phyloP scores from a whole-genome alignment of 2,329 filamentous ascomycete species.

The Magnaporthiopsis rhizophila region DNA sequence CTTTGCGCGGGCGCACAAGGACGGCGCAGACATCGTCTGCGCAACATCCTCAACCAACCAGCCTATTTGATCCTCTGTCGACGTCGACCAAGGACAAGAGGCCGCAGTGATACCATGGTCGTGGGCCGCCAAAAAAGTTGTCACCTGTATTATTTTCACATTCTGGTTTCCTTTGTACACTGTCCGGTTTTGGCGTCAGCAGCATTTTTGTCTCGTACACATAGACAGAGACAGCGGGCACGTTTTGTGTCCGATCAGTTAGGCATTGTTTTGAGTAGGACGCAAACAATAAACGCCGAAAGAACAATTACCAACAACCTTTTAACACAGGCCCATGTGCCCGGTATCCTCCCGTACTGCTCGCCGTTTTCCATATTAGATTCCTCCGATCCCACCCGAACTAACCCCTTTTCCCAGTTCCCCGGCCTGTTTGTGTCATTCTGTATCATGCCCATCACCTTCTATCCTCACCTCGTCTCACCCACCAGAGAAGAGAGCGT shows the following conservation, averaged over 20 bases:
- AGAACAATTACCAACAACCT: not conserved
- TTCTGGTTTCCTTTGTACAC: not conserved
- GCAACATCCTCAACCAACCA: not conserved
- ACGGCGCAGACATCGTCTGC: not conserved
- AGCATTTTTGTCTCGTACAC: not conserved
- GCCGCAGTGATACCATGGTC: not conserved
- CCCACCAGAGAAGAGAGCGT: not conserved
- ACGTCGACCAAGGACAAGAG: not conserved
- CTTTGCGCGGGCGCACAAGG: not conserved
- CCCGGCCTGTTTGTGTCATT: not conserved
- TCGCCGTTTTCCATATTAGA: not conserved
- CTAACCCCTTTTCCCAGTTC: not conserved
- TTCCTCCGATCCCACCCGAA: not conserved
- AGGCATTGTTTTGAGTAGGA: not conserved
- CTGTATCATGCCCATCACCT: not conserved
- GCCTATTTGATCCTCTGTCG: not conserved
- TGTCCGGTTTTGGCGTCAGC: not conserved
- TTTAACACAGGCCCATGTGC: not conserved
- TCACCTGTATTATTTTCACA: not conserved
- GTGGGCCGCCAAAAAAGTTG: not conserved
- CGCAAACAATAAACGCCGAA: not conserved
- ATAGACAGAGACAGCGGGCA: not conserved
- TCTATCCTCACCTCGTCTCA: not conserved
- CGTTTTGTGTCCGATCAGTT: not conserved
- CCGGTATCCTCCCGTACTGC: no score